Base-by-base conservation (phyloP, 2,329 filamentous ascomycete genomes). In the Colletotrichum aenigma region DNA sequence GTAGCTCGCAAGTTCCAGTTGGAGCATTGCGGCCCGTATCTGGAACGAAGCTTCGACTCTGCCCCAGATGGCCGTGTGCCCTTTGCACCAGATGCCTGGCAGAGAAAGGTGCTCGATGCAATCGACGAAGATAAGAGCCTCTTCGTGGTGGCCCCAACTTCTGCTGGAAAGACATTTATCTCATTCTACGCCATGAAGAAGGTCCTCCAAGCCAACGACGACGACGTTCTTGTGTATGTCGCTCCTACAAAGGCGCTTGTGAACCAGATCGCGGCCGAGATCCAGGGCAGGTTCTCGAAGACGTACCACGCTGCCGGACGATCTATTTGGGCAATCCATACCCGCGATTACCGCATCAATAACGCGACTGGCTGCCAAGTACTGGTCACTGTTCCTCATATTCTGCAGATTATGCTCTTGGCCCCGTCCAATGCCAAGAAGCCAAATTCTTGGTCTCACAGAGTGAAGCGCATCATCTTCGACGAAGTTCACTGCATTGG, bases 161-260 rank as follows among this genome's bases (percentile, higher is more conserved):
- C 92, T 28, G 93, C 94, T 1, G 94, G 94, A 77, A 96, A 96
- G 83, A 96, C 94, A 0, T 96, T 96, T 82, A 96, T 96, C 74
- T 94, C 91, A 1, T 96, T 96, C 82, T 96, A 96, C 79, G 94
- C 94, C 2, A 96, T 96, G 93, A 93, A 94, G 80, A 92, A 94
- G 80, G 87, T 96, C 1, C 86, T 96, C 12, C 88, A 93, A 80
- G 88, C 89, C 6, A 91, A 91, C 76, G 90, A 96, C 75, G 91
- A 95, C 65, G 92, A 91, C 4, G 89, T 96, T 4, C 84, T 96
- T 8, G 93, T 96, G 1, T 96, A 96, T 78, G 93, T 96, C 7
- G 94, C 94, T 1, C 94, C 94, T 0, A 96, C 94, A 0, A 96
- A 96, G 81, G 94, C 95, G 5, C 86, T 96, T 13, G 94, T 96